A percentile compares a stretch with the other conserved stretches of the same genome.
Evolutionary conservation across 768 basidiomycete genomes (phyloP).

Genomic region (Suillus discolor): DNA sequence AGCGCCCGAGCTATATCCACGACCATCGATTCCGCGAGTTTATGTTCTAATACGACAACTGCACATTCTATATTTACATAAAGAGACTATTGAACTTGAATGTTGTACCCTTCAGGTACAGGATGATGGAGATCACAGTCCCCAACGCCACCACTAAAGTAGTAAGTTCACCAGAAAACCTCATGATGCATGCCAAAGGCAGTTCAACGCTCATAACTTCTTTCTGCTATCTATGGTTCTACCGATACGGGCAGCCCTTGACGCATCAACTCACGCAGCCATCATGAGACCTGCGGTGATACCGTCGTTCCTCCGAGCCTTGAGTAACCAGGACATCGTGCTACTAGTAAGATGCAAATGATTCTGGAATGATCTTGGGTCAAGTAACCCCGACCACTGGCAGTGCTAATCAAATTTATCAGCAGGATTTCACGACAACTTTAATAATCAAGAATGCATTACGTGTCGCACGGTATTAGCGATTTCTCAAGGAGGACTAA

Average conservation of each 20-base stretch:
- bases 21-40: no score
- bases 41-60: no score
- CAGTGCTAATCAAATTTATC: not conserved
- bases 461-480: not conserved
- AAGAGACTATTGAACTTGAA: no score
- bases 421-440: not conserved
- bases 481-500: not conserved
- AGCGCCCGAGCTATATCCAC: no score
- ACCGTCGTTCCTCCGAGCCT: not conserved
- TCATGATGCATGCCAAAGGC: not conserved
- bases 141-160: no score
- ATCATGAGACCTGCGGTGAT: not conserved
- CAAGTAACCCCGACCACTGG: not conserved
- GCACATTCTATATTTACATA: no score
- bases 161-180: no score
- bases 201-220: not conserved
- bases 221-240: not conserved
- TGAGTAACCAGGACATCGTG: not conserved
- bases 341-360: not conserved
- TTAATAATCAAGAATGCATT: not conserved
- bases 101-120: no score
- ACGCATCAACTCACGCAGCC: not conserved
- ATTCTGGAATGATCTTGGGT: not conserved
- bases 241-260: not conserved
- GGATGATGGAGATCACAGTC: no score